Base-by-base conservation (phyloP, 352 stramenopile species). In the Globisporangium middletonii region DNA sequence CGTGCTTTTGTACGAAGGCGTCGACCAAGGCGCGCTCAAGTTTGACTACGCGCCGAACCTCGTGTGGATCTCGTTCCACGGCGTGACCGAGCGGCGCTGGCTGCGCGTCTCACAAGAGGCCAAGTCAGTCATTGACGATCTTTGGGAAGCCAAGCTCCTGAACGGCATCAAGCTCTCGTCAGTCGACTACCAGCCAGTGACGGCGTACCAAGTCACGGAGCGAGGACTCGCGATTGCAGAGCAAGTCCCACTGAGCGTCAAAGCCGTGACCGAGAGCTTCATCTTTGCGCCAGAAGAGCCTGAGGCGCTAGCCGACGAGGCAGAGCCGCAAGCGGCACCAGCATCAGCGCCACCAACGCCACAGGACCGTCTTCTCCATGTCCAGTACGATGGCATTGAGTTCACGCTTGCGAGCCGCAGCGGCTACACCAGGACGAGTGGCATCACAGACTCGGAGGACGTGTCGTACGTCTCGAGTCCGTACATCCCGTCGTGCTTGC, bases 381-480 rank as follows among this genome's bases (percentile, higher is more conserved):
- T 91, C 6, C 68, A 67, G 15, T 88, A 89, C 60, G 72, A 86
- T 28, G 77, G 79, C 18, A 82, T 77, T 13, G 90, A 90, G 46
- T 88, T 98, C 30, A 56, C 83, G 42, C 75, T 91, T 33, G 51
- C 63, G 42, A 69, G 75, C 12, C 80, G 69, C 53, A 88, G 85
- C 1, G 66, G 52, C 28, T 98, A 97, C 68, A 69, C 62, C n/a
- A 90, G 85, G 54, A 65, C 89, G 30, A 98, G 91, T 30, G 91
- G 72, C 8, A 96, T 98, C 53, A 98, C 96, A n/a, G 93, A 98
- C 50, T 97, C 80, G 9, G 96, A 99, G 66, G 95, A 98, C 65
- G 94, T 99, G 12, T 98, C 92, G 16, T 99, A 99, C 64, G 96
- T 99, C 6, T 98, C 90, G 26, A 97, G 86, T 30, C 93, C 96